Evolutionary conservation across 495 filamentous ascomycete genomes (phyloP).

Genomic region (Choiromyces venosus): DNA sequence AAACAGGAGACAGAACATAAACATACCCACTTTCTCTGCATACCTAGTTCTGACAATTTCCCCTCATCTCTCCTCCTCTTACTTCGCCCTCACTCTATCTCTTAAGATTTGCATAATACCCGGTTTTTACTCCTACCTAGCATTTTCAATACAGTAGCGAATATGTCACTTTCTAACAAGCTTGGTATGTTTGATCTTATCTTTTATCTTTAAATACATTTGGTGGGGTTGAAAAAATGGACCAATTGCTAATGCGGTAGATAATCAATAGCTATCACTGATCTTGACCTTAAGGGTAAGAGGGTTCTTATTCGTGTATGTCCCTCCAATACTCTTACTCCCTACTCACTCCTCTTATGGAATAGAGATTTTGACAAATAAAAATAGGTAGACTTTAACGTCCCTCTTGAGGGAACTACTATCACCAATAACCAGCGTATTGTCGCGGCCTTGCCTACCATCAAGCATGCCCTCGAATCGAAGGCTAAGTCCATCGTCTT

Average conservation of each 20-base stretch:
- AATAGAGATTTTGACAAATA: not conserved
- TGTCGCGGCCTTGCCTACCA: constrained; percentile 91
- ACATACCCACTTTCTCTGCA: not conserved
- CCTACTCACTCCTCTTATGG: not conserved
- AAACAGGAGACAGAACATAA: not conserved
- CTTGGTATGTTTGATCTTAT: constrained; percentile 47
- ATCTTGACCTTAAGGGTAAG: constrained; percentile 96
- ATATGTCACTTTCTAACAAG: constrained; percentile 98
- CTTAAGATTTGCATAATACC: not conserved
- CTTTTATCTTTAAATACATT: not conserved
- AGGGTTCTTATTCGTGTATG: constrained; percentile 92
- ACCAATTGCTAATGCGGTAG: constrained; percentile 10
- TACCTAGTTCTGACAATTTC: not conserved
- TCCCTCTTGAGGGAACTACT: constrained; percentile 85
- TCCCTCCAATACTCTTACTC: constrained; percentile 25
- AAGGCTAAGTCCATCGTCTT: constrained; percentile 91
- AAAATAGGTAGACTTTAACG: constrained; percentile 95
- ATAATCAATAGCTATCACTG: constrained; percentile 61
- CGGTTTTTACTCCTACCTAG: not conserved
- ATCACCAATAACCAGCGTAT: constrained; percentile 98
- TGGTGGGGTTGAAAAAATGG: not conserved
- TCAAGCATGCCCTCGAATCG: constrained; percentile 94
- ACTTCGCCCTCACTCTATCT: not conserved
- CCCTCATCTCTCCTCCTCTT: not conserved
- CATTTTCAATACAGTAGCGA: constrained; percentile 36